A percentile compares a stretch with the other conserved stretches of the same genome.
phyloP scores from a whole-genome alignment of 805 yeast species.

The Komagataella pastoris region DNA sequence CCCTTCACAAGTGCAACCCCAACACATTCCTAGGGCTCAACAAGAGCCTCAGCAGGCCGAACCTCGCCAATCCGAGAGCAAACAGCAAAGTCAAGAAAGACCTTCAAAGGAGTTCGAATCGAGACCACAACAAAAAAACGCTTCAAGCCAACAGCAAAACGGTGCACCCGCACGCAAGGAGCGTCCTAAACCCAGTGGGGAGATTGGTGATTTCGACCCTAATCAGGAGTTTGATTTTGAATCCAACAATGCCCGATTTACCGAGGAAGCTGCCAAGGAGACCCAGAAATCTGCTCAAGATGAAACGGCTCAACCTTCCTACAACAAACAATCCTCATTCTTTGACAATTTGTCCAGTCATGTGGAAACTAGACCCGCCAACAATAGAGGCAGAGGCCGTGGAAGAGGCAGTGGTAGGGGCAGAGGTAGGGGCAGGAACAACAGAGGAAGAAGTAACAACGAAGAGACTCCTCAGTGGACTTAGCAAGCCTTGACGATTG shows the following conservation, averaged over 20 bases:
- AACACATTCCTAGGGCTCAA: constrained; percentile 1
- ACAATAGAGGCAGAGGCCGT: constrained; percentile 24
- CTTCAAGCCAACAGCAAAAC: background rate
- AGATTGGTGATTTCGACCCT: background rate
- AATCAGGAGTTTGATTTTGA: constrained; percentile 59
- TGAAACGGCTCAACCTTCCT: constrained; percentile 12
- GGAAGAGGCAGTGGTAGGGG: constrained; percentile 24
- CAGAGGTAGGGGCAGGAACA: constrained; percentile 23
- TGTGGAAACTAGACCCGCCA: constrained; percentile 24
- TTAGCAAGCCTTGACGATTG: background rate
- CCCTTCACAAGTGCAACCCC: constrained; percentile 6
- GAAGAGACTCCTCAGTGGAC: background rate
- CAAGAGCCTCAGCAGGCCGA: constrained; percentile 4
- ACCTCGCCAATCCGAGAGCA: background rate
- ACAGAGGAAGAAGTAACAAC: constrained; percentile 13
- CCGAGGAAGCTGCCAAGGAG: constrained; percentile 23
- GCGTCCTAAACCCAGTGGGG: too few species aligned
- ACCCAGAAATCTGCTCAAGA: constrained; percentile 18
- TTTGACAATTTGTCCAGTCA: constrained; percentile 79
- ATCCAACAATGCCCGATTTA: constrained; percentile 59
- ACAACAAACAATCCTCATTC: constrained; percentile 75
- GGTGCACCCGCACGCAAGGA: background rate
- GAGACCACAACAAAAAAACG: constrained; percentile 4
- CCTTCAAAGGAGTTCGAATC: constrained; percentile 9
- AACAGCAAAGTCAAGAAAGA: constrained; percentile 4